A percentile compares a stretch with the other conserved stretches of the same genome.
Conservation (phyloP, 345 rosid species). For the Streptanthus diversifolius region DNA sequence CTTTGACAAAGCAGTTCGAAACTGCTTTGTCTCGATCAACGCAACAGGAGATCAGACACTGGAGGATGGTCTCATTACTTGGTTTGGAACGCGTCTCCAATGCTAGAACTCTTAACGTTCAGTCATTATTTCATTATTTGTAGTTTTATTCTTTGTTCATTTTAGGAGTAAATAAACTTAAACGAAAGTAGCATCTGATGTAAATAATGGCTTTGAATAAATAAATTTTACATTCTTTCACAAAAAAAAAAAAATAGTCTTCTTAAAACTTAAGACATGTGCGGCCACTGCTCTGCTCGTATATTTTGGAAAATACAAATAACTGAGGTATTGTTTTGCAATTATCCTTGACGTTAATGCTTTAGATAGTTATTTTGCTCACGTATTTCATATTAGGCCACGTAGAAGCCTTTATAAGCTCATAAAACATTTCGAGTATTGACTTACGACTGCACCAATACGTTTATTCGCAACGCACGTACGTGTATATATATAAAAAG, state of each 20-base stretch:
- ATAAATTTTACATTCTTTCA: no score
- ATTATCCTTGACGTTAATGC: not conserved
- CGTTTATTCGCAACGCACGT: not conserved
- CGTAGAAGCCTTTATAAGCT: slow-evolving; percentile 26
- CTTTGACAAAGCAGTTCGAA: no score
- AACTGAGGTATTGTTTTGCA: not conserved
- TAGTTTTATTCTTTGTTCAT: no score
- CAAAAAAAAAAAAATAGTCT: not conserved
- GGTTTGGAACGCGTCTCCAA: no score
- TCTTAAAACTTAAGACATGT: not conserved
- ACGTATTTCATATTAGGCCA: slow-evolving; percentile 27
- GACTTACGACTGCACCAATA: not conserved
- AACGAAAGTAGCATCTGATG: no score
- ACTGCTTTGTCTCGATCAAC: no score
- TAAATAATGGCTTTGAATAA: no score
- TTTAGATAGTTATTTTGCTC: not conserved
- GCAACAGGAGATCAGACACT: no score
- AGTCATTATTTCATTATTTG: no score
- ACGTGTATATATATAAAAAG: not conserved
- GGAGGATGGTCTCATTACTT: no score
- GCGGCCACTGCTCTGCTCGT: not conserved
- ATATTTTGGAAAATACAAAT: not conserved
- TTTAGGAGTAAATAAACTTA: no score
- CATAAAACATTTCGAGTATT: slow-evolving; percentile 13
- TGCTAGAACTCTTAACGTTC: no score